phyloP scores from a whole-genome alignment of 495 filamentous ascomycete genomes.

The Aspergillus indologenus region DNA sequence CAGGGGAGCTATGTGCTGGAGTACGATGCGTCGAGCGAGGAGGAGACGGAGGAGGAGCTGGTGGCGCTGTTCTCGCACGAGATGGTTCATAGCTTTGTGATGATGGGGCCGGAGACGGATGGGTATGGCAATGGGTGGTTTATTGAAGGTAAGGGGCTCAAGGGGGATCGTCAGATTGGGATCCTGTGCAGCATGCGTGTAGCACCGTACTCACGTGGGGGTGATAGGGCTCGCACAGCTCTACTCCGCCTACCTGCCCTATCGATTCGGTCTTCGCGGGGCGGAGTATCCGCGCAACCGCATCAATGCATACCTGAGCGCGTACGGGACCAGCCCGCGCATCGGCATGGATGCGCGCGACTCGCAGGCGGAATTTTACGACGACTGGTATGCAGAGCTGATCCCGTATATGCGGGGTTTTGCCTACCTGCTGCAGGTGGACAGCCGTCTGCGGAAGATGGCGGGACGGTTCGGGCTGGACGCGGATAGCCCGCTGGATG shows the following conservation, averaged over 20 bases:
- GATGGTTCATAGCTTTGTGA: constrained; percentile 2
- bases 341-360: too few relatives aligned
- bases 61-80: not conserved
- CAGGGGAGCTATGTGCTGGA: not conserved
- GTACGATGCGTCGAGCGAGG: not conserved
- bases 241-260: not conserved
- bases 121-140: constrained; percentile 2
- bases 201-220: too few relatives aligned
- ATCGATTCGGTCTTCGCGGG: not conserved
- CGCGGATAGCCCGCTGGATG: too few relatives aligned
- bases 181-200: not conserved
- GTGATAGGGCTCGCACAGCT: not conserved
- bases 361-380: too few relatives aligned
- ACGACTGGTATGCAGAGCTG: too few relatives aligned
- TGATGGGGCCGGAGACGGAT: not conserved
- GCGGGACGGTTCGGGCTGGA: too few relatives aligned
- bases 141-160: not conserved
- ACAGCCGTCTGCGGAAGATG: too few relatives aligned
- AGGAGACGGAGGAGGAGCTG: not conserved
- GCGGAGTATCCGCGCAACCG: not conserved
- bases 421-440: too few relatives aligned
- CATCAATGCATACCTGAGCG: not conserved
- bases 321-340: too few relatives aligned
- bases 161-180: not conserved
- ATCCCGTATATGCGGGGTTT: too few relatives aligned